Conservation (phyloP, 2,329 filamentous ascomycete genomes). For the Claviceps digitariae region DNA sequence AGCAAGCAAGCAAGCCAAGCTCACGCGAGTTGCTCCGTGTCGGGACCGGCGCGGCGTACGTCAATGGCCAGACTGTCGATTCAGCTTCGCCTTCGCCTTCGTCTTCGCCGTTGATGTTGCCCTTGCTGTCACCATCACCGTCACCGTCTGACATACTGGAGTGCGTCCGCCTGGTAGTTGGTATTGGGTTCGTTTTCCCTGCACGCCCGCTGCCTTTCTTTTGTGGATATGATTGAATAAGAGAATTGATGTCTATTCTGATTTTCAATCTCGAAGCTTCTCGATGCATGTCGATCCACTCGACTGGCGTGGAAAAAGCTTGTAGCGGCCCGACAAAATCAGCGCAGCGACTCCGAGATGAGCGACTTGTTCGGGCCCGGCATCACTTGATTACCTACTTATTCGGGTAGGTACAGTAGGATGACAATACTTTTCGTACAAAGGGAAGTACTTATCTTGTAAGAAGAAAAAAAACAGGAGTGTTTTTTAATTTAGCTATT, state of each 20-base stretch:
- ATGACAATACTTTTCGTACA: too few species aligned
- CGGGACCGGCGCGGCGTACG: background rate
- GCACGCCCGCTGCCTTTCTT: background rate
- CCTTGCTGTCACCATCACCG: background rate
- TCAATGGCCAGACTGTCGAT: background rate
- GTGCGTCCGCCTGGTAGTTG: too few species aligned
- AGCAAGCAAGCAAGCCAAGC: conserved; percentile 1
- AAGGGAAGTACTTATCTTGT: too few species aligned
- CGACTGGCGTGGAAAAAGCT: background rate
- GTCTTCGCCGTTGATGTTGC: background rate
- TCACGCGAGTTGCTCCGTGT: background rate
- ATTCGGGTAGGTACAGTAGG: too few species aligned
- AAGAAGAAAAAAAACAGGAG: too few species aligned
- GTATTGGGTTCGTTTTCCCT: background rate
- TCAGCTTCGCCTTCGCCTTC: too few species aligned
- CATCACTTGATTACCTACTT: too few species aligned
- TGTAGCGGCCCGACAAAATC: background rate
- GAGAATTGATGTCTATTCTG: background rate
- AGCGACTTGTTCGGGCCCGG: too few species aligned
- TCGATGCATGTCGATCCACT: background rate
- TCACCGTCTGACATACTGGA: background rate
- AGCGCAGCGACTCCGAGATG: too few species aligned
- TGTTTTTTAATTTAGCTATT: too few species aligned
- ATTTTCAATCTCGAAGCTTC: background rate
- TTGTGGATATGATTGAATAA: background rate